Evolutionary conservation across 768 basidiomycete species (phyloP).

Genomic region (Sarcodon sp.): DNA sequence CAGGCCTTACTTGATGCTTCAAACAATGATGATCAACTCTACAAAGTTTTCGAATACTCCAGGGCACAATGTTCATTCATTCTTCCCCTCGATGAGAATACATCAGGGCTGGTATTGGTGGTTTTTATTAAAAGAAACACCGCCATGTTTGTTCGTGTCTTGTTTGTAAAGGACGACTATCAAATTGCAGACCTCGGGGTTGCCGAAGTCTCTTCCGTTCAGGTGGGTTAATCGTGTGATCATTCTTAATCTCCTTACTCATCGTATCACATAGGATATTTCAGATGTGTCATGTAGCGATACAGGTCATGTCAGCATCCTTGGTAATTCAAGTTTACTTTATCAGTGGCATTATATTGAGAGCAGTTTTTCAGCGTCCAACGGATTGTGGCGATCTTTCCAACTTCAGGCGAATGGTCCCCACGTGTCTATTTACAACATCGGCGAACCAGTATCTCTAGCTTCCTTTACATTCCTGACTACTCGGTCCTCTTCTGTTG

Average conservation of each 20-base stretch:
- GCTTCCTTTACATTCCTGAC: slow-evolving; percentile 9
- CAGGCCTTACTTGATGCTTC: no score
- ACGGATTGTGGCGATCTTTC: slow-evolving; percentile 11
- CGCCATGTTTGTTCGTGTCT: no score
- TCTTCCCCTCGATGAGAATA: no score
- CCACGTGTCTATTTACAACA: slow-evolving; percentile 3
- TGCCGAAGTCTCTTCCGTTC: no score
- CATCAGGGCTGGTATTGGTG: no score
- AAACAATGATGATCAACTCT: no score
- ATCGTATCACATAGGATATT: slow-evolving; percentile 9
- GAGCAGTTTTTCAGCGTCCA: slow-evolving; percentile 5
- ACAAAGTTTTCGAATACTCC: no score
- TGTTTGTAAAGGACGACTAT: no score
- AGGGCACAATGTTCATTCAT: no score
- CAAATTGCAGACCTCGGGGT: no score
- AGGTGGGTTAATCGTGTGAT: no score
- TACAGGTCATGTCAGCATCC: slow-evolving; percentile 15
- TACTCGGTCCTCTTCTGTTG: slow-evolving; percentile 1
- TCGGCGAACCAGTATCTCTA: slow-evolving; percentile 10
- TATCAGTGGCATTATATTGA: neutral
- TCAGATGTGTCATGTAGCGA: slow-evolving; percentile 17
- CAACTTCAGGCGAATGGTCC: slow-evolving; percentile 5
- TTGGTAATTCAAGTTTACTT: slow-evolving; percentile 12
- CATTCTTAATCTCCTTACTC: neutral
- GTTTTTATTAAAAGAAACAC: no score